Base-by-base conservation (phyloP, 345 rosid species). In the Toxicodendron radicans region DNA sequence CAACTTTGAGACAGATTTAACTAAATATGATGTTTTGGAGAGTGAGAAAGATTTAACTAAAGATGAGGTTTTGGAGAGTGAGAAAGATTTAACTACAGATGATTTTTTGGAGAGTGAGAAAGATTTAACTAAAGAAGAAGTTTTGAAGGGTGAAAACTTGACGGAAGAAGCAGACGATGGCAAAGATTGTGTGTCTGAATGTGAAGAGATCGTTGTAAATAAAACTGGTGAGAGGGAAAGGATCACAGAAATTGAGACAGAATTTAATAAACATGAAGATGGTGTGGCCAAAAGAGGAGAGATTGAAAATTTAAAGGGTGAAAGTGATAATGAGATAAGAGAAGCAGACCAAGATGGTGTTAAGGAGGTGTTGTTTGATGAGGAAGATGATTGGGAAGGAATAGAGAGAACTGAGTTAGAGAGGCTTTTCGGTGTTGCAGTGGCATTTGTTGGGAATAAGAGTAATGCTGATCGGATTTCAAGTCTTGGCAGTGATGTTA, bases 301-400 rank as follows among this genome's bases (percentile, higher is more conserved):
- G 79, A 59, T 71, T 20, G 76, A 49, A 61, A 66, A 66, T 65
- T 79, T 41, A 30, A 51, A 27, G 9, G 14, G 38, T 53, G 70
- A 73, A 33, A 30, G 16, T n/a, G 60, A 73, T 9, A 24, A 46
- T 35, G 51, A 69, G 51, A 56, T 56, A 14, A 20, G 30, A 6
- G 73, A 58, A 58, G 74, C 43, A 59, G 46, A 24, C 7, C 43
- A 38, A 38, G 43, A 38, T 38, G 43, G 43, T 43, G 70, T 63
- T 18, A 30, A 78, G 64, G 66, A 59, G 68, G 65, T 48, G 4
- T 61, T 43, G 57, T 30, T 71, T 59, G 90, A 64, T 60, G 78
- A 58, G 23, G 81, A 78, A 58, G 89, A 77, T 57, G 88, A 84
- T 11, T 88, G 92, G 92, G 90, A 88, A 71, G 86, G 86, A 30